Evolutionary conservation across 2,329 filamentous ascomycete genomes (phyloP), one percentile per base, ranked within the genome.

Genomic region (Trichoderma pleuroti): DNA sequence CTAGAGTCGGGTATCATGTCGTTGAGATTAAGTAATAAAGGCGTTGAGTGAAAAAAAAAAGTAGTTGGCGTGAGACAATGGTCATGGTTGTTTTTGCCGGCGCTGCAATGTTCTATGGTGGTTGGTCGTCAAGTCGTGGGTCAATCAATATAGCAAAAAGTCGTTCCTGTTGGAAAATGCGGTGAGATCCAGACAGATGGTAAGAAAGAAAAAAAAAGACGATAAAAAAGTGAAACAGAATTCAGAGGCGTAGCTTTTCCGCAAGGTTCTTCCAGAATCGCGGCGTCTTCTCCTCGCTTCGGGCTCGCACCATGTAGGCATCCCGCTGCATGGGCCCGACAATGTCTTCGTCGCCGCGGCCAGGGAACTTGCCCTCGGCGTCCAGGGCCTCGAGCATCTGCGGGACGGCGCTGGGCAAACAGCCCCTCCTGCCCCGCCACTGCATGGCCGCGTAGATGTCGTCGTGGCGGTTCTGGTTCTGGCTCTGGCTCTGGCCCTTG

Each of bases 341-440:
- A 78, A 98, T 97, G 80, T 97, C 94, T 76, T 94, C 91, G 76
- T 97, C 94, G 66, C 94, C 94, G 36, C 95, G 88, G 75, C 91
- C 90, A 28, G 94, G 94, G 76, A 97, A 98, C 80, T 98, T 97
- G 77, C 92, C 91, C 73, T 92, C 86, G 77, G 91, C 85, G 77
- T 92, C 90, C 73, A 90, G 84, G 70, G 90, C 84, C 78, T 91
- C 89, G 73, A 91, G 84, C 75, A 94, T 87, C 30, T 87, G 86
- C 0, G 92, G 91, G 73, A 94, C 88, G 70, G 88, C 88, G 71
- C 87, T 88, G 54, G 91, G 85, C 34, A 90, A 83, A 71, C 86
- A 82, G 68, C 89, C 86, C 68, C 86, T 85, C 54, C 87, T 80
- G 71, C 81, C 80, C 32, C 78, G 78, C 81, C 81, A 84, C 73